Evolutionary conservation across 1,284 basidiomycete species (phyloP), one percentile per base, ranked within the genome.

Genomic region (Volvariella surrecta): DNA sequence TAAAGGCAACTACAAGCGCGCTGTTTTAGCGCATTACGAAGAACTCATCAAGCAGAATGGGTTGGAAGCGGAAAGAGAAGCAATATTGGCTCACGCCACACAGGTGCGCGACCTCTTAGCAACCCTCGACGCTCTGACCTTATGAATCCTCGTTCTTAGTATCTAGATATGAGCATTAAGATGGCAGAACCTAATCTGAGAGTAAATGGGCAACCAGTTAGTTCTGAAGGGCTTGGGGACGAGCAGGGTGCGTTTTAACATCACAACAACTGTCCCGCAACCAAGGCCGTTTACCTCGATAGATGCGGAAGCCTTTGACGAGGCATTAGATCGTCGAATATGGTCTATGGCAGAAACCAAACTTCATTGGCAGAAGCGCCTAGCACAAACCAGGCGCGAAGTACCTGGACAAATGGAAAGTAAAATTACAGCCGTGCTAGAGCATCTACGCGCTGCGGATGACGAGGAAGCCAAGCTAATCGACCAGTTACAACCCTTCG

Each of bases 271-370:
- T 38, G 32, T 10, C 16, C 15, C 17, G 9, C 17, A 7, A 9
- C 22, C 13, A 18, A 13, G 20, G 34, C 47, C 18, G 40, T 28
- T 30, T 37, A 22, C 22, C 15, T 32, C 37, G 37, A 28, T 51
- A 86, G 84, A 82, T 18, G 74, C 76, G 47, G 85, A 89, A 54
- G 72, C 77, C 3, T 91, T 89, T 55, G 87, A 91, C 55, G 88
- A 91, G 58, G 76, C 73, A 1, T 69, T 89, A 31, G 86, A 89
- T 55, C 66, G 83, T 44, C 71, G 74, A 28, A 79, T 88, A 37
- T 85, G 79, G 77, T 77, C 78, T 1, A 59, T 87, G 13, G 76
- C 79, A 37, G 73, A 79, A 42, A 82, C 84, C 45, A 64, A 76
- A 13, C 61, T 86, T 35, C 71, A 76, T 48, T 84, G 76, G 74